Base-by-base conservation (phyloP, 257 asterid species). In the Capsicum pubescens region DNA sequence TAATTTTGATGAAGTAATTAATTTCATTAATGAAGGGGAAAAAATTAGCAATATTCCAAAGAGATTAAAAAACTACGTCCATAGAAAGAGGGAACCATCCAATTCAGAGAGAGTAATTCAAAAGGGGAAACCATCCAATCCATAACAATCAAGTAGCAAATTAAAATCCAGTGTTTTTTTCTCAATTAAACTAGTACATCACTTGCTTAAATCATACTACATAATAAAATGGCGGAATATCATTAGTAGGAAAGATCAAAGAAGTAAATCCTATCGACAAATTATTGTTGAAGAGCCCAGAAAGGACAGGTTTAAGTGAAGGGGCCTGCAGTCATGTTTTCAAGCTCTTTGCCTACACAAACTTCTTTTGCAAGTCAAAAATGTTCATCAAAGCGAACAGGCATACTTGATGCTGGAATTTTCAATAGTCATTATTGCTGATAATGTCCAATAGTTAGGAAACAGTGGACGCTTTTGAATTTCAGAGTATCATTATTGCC, bases 1-100 rank as follows among this genome's bases (percentile, higher is more conserved):
- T 7, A 48, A 19, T 50, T 72, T 74, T 12, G 60, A 48, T 52
- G 13, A 48, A 74, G 39, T 85, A 67, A 84, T 88, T 80, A 92
- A 87, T 59, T 83, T 39, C 9, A 46, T 74, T 50, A 50, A 1
- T 19, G 42, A 46, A 46, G 80, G 60, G 19, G 5, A 1, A 15
- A 0, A 26, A 7, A 52, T 71, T 63, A 76, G 64, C 48, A 76
- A 39, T 76, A 52, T 46, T 21, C 81, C 63, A 13, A 9, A 76
- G 44, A 76, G 61, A 76, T 26, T 48, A 11, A 19, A 32, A 46
- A 21, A 52, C 7, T 48, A 26, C 0, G 14, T 76, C 48, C 64
- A 52, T 26, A 74, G 48, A 54, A 52, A 52, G 21, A 50, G 42
- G 26, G 81, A 52, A 76, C 54, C 15, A 54, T 76, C 64, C 63